These are phyloP conservation scores for Vicia sativa DNA, from an alignment of 306 rosid species.

Conservation along the genomic window DNA sequence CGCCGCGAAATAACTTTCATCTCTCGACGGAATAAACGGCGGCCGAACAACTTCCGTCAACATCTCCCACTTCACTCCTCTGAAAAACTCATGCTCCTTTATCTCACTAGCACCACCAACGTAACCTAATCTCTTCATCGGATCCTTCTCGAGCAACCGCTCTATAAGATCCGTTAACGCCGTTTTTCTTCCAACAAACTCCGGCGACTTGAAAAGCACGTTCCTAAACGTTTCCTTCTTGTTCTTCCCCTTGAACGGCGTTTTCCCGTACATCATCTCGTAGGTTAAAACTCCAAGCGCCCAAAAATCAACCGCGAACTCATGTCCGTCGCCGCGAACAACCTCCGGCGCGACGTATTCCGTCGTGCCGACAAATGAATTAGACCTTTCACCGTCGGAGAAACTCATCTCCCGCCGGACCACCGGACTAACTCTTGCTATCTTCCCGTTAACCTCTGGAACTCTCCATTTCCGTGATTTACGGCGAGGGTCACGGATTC, in stretches of 20 bases:
- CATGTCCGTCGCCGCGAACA: slow-evolving; percentile 86
- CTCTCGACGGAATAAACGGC: slow-evolving; percentile 78
- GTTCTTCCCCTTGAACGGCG: slow-evolving; percentile 90
- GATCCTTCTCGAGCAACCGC: slow-evolving; percentile 76
- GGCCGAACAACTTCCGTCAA: slow-evolving; percentile 73
- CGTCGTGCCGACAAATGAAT: slow-evolving; percentile 94
- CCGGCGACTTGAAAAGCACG: slow-evolving; percentile 59
- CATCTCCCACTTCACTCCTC: slow-evolving; percentile 82
- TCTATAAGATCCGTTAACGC: slow-evolving; percentile 66
- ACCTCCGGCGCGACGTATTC: slow-evolving; percentile 96
- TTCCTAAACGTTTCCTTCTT: slow-evolving; percentile 85
- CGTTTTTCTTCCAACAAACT: slow-evolving; percentile 63
- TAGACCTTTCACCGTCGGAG: slow-evolving; percentile 69
- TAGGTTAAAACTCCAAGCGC: slow-evolving; percentile 72
- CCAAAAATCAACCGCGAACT: slow-evolving; percentile 98
- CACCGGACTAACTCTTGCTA: slow-evolving; percentile 83
- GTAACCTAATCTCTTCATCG: slow-evolving; percentile 69
- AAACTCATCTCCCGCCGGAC: slow-evolving; percentile 66
- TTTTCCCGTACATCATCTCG: slow-evolving; percentile 84
- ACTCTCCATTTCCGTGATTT: slow-evolving; percentile 52
- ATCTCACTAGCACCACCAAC: slow-evolving; percentile 73
- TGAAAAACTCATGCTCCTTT: slow-evolving; percentile 77
- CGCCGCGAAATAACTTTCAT: slow-evolving; percentile 37
- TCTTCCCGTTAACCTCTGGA: slow-evolving; percentile 52
- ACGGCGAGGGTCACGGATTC: not conserved